These are phyloP conservation scores for Saccharomyces cerevisiae DNA, from an alignment of 805 yeast species.

Conservation along the genomic window DNA sequence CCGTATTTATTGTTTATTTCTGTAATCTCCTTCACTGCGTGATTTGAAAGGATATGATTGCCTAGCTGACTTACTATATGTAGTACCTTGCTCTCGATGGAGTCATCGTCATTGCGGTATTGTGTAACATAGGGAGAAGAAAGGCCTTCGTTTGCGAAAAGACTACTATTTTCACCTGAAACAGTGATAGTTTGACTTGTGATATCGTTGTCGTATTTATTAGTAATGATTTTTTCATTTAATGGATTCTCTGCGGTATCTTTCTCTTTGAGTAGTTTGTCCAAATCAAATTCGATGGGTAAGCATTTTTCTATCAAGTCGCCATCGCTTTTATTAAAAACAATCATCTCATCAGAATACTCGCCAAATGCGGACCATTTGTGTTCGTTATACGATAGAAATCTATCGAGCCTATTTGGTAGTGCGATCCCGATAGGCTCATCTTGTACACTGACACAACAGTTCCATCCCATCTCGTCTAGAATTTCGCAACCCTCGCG, in stretches of 20 bases:
- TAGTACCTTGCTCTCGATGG: slow-evolving; percentile 25
- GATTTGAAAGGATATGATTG: slow-evolving; percentile 44
- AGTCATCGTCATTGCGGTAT: slow-evolving; percentile 19
- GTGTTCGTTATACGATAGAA: slow-evolving; percentile 25
- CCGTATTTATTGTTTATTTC: slow-evolving; percentile 44
- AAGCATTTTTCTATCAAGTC: slow-evolving; percentile 8
- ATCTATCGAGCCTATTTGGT: slow-evolving; percentile 31
- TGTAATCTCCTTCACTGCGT: slow-evolving; percentile 50
- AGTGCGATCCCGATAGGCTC: slow-evolving; percentile 36
- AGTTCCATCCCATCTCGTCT: slow-evolving; percentile 73
- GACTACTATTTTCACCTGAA: not conserved
- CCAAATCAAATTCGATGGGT: slow-evolving; percentile 19
- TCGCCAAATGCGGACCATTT: slow-evolving; percentile 14
- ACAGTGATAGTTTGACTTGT: not conserved
- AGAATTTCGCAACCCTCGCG: slow-evolving; percentile 75
- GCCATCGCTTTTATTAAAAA: slow-evolving; percentile 11
- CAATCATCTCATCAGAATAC: slow-evolving; percentile 15
- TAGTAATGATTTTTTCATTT: slow-evolving; percentile 5
- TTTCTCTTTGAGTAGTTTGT: slow-evolving; percentile 18
- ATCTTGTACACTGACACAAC: slow-evolving; percentile 38
- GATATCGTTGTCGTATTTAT: not conserved
- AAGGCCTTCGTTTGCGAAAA: not conserved
- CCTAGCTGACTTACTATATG: slow-evolving; percentile 45
- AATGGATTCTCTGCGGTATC: slow-evolving; percentile 20
- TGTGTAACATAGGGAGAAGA: not conserved